Base-by-base conservation (phyloP, 2,329 filamentous ascomycete species). In the Penicillium corylophilum region DNA sequence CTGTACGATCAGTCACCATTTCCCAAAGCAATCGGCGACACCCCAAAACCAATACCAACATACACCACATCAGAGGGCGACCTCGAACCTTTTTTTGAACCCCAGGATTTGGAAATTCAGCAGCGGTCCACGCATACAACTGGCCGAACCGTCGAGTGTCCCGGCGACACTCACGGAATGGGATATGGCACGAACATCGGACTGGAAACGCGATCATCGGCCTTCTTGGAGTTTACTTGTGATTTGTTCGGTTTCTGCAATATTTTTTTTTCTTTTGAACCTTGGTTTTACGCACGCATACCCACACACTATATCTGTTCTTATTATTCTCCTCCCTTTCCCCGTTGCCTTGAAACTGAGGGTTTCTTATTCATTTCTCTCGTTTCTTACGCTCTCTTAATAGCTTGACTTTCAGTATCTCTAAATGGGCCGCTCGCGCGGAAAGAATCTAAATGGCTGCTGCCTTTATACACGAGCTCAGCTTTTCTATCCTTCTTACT, bases 371-470 rank as follows among this genome's bases (percentile, higher is more conserved):
- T 44, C 18, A 46, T 51, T 28, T 49, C 42, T 44, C 23, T 12
- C 35, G 48, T 20, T 42, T 44, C 26, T 46, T 18, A 24, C 29
- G 22, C 29, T 53, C 38, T 49, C 38, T 49, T 51, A 15, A 31
- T 43, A 8, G 33, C 13, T 38, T 41, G 44, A 33, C 43, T 31
- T 48, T 24, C 52, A 45, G n/a, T 22, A 41, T 31, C 16, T 41
- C 26, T 60, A 61, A 53, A 59, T 52, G 51, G 51, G 48, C 57
- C 55, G 60, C 61, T 60, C 61, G 40, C 57, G 60, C 60, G 56
- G 53, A 59, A 61, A 60, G 46, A 57, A 58, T 44, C 46, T 59
- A 48, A 53, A 56, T 48, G 13, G 35, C 43, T 50, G 33, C 51
- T 28, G 46, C 45, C 33, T 33, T 46, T 49, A 51, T 53, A 53